Evolutionary conservation across 225 moss, liverwort and hornwort species (phyloP), one percentile per base, ranked within the genome.

Genomic region (Thuidium tamariscinum): DNA sequence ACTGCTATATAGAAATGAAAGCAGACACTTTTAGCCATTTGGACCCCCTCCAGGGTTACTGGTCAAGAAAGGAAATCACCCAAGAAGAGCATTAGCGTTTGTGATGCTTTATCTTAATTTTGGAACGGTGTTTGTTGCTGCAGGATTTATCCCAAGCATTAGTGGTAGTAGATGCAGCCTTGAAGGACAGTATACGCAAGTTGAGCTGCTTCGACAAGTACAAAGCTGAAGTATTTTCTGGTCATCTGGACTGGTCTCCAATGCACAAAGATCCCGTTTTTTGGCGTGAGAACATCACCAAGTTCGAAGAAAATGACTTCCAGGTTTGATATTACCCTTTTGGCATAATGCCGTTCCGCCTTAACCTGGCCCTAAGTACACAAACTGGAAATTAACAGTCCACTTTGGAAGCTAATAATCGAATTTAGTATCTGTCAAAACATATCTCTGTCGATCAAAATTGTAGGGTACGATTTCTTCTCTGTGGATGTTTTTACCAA

Each of bases 161-260:
- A 88, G 96, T 93, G 88, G 89, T 86, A 16, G 84, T 98, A 67
- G 98, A 98, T 78, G 89, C 89, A n/a, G 90, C 96, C 55, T 87
- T 98, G 89, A 94, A 94, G 83, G 94, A 94, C 57, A 96, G 96
- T 75, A 90, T 93, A 76, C 95, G 96, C 83, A 95, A 96, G 88
- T 89, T 98, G 86, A 98, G 95, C 89, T 98, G 97, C 39, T 98
- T 97, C 89, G 97, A 97, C 88, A 98, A 88, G 86, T 98, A 97
- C 90, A 98, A 97, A 92, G 87, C 89, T 86, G 95, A 98, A 90
- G 94, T 91, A 16, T 93, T 89, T 87, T 94, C 96, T 20, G 94
- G 96, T 77, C 94, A 93, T 85, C 90, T 98, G 87, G 92, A 96
- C 79, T 98, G 98, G 98, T 91, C 97, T 81, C 93, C 97, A 57